Conservation (phyloP, 2,329 filamentous ascomycete species). For the Ramichloridium luteum region DNA sequence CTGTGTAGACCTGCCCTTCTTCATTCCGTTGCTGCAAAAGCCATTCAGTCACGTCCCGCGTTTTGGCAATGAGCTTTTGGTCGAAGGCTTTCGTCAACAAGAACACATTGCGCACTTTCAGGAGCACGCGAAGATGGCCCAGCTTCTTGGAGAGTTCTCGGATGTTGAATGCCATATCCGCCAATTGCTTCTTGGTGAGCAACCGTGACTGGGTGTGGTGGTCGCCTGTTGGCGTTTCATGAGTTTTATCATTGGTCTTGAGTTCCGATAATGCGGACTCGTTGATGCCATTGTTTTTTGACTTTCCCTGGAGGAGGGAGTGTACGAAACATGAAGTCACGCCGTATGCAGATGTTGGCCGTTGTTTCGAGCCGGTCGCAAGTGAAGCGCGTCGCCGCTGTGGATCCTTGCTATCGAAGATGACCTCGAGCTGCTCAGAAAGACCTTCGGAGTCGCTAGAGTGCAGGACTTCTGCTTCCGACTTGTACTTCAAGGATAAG, state of each 20-base stretch:
- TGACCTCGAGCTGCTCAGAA: constrained; percentile 35
- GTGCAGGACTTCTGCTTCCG: constrained; percentile 1
- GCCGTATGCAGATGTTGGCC: constrained; percentile 26
- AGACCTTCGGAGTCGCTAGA: constrained; percentile 21
- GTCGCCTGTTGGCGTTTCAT: constrained; percentile 22
- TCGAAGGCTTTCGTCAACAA: constrained; percentile 89
- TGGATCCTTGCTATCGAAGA: constrained; percentile 40
- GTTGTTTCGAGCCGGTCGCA: constrained; percentile 28
- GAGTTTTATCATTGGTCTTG: constrained; percentile 25
- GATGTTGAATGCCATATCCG: constrained; percentile 94
- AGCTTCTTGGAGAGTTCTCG: constrained; percentile 78
- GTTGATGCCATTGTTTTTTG: constrained; percentile 9
- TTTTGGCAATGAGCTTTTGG: constrained; percentile 61
- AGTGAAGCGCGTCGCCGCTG: constrained; percentile 51
- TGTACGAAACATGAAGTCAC: constrained; percentile 51
- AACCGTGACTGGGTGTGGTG: constrained; percentile 51
- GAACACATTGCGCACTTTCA: constrained; percentile 73
- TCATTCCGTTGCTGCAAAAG: constrained; percentile 55
- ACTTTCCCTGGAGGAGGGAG: constrained; percentile 40
- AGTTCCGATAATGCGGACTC: constrained; percentile 9
- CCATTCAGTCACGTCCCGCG: constrained; percentile 68
- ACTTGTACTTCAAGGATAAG: not conserved
- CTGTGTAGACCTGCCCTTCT: constrained; percentile 51
- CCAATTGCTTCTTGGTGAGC: constrained; percentile 85
- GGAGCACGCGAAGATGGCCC: constrained; percentile 68